These are phyloP conservation scores for Chrysanthemum lavandulifolium DNA, from an alignment of 129 eudicot species.

Conservation along the genomic window DNA sequence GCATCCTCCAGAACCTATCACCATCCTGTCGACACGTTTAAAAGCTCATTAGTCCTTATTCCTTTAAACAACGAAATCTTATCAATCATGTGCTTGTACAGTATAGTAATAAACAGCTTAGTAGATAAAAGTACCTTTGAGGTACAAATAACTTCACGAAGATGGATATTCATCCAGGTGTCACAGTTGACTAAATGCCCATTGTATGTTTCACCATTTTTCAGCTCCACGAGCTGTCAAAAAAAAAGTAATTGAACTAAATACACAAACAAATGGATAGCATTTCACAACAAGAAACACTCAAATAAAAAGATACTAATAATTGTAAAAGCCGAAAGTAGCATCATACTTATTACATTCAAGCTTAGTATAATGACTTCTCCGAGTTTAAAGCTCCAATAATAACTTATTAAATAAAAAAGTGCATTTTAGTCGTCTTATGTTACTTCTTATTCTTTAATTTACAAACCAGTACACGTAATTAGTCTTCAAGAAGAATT, in stretches of 20 bases:
- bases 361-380: too few species aligned
- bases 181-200: conserved; percentile 92
- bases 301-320: not conserved
- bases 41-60: not conserved
- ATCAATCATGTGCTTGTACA: too few species aligned
- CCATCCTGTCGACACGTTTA: conserved; percentile 59
- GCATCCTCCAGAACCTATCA: conserved; percentile 92
- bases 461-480: too few species aligned
- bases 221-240: conserved; percentile 74
- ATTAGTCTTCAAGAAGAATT: too few species aligned
- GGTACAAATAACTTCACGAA: conserved; percentile 91
- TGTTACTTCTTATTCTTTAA: too few species aligned
- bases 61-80: not conserved
- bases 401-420: too few species aligned
- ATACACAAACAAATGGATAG: not conserved
- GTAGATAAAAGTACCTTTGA: conserved; percentile 36
- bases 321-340: too few species aligned
- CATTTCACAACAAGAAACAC: not conserved
- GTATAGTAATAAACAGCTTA: not conserved
- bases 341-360: too few species aligned
- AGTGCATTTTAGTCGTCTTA: too few species aligned
- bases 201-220: conserved; percentile 88
- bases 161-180: conserved; percentile 95
- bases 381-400: too few species aligned
- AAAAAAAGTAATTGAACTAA: not conserved